A percentile compares a stretch with the other conserved stretches of the same genome.
Conservation (phyloP, 1,284 basidiomycete species). For the Papiliotrema terrestris region DNA sequence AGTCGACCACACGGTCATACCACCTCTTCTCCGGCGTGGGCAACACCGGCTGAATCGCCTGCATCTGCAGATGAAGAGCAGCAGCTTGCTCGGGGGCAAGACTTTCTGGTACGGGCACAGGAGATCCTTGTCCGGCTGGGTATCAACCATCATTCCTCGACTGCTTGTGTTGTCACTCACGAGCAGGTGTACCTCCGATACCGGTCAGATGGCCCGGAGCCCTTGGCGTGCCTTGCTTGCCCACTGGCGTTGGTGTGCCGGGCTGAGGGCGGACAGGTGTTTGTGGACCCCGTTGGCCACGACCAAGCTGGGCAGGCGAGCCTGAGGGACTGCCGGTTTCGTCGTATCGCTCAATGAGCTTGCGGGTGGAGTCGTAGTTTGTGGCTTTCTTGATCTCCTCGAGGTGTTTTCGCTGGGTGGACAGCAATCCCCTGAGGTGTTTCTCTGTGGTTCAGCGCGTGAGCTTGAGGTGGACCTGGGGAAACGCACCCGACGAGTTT, state of each 20-base stretch:
- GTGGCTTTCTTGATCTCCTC: slow-evolving; percentile 98
- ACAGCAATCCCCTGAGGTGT: slow-evolving; percentile 68
- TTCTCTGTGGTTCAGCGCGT: slow-evolving; percentile 58
- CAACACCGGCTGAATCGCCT: slow-evolving; percentile 44
- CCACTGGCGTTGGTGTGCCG: slow-evolving; percentile 5
- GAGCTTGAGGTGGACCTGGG: neutral
- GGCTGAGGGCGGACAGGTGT: slow-evolving; percentile 1
- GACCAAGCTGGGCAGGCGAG: slow-evolving; percentile 5
- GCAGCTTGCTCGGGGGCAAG: slow-evolving; percentile 44
- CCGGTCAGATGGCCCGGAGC: slow-evolving; percentile 41
- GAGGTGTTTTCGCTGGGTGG: slow-evolving; percentile 77
- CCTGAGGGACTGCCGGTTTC: slow-evolving; percentile 48
- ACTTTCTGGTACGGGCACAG: slow-evolving; percentile 29
- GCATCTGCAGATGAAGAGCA: slow-evolving; percentile 41
- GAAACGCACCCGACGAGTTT: slow-evolving; percentile 70
- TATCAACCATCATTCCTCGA: too few relatives aligned
- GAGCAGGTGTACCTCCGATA: slow-evolving; percentile 33
- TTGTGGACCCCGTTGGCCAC: neutral
- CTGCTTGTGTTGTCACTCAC: slow-evolving; percentile 17
- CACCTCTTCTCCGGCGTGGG: slow-evolving; percentile 70
- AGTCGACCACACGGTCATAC: slow-evolving; percentile 85
- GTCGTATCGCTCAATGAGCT: slow-evolving; percentile 88
- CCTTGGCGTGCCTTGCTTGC: slow-evolving; percentile 28
- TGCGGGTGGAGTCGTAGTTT: slow-evolving; percentile 87
- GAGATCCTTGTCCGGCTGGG: slow-evolving; percentile 1